Evolutionary conservation across 2,329 filamentous ascomycete species (phyloP), one percentile per base, ranked within the genome.

Genomic region (Apiospora phragmitis): DNA sequence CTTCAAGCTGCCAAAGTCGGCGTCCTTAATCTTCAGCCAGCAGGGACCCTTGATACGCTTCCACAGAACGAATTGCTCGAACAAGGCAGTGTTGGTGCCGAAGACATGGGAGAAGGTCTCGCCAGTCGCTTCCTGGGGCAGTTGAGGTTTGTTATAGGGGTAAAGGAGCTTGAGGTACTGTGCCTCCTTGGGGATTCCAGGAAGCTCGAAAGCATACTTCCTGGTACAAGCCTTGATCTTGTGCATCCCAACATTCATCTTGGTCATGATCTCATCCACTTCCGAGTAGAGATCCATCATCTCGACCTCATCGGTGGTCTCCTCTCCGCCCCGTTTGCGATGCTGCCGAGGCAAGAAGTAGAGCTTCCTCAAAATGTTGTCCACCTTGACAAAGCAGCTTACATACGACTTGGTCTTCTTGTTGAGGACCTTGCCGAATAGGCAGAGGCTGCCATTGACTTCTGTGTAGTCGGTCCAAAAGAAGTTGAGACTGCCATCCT

Each of bases 41-140:
- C 96, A 98, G 41, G 96, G 96, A 1, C 96, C 96, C 95, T 98
- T 99, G 76, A 99, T 93, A 79, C 97, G 97, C 84, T 98, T 98
- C 93, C 95, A 98, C 6, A 99, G 87, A 26, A 99, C 96, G 79
- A 99, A 99, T 76, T 99, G 96, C 82, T 99, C 96, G 76, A 99
- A 99, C 0, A 99, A 86, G 1, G 94, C 91, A 0, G 96, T 99
- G 80, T 96, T 97, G 70, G 93, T 92, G 38, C 97, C 96, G 75
- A 99, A 99, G 32, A 97, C 92, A 74, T 94, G 93, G 1, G 95
- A 98, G 79, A 95, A 99, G 0, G 96, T 98, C 80, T 97, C 91
- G 38, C 96, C 96, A 51, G 86, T 89, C 7, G 89, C 83, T 72
- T 92, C 91, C 69, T 89, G 85, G n/a, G 94, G 88, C 45, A 99